These are phyloP conservation scores for Salinomyces thailandicus DNA, from an alignment of 2,329 filamentous ascomycete species.

Conservation along the genomic window DNA sequence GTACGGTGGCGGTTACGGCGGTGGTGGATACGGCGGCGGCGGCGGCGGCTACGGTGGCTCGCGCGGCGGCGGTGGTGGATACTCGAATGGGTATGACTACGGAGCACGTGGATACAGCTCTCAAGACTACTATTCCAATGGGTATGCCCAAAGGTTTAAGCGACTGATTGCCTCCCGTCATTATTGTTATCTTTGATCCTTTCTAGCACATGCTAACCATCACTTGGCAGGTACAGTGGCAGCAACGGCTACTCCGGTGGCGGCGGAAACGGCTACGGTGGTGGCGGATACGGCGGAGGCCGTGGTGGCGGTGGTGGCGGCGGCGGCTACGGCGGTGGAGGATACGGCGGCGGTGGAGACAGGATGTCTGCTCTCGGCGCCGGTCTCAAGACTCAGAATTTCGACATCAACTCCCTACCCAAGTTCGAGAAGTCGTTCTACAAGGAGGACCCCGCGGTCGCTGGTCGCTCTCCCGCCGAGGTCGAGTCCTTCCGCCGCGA, in stretches of 20 bases:
- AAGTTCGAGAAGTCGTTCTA: constrained; percentile 99
- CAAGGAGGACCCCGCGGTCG: constrained; percentile 80
- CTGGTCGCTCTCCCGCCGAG: constrained; percentile 62
- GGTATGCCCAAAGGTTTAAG: constrained; percentile 35
- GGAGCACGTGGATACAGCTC: constrained; percentile 34
- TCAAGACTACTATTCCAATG: constrained; percentile 38
- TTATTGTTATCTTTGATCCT: constrained; percentile 4
- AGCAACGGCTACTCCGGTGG: constrained; percentile 15
- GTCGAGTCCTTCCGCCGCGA: constrained; percentile 81
- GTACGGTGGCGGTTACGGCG: constrained; percentile 50
- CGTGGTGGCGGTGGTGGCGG: constrained; percentile 23
- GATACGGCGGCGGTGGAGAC: constrained; percentile 66
- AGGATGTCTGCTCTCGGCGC: constrained; percentile 87
- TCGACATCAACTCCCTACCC: constrained; percentile 69
- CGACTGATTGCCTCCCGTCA: constrained; percentile 24
- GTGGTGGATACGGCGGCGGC: constrained; percentile 38
- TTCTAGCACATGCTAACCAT: constrained; percentile 3
- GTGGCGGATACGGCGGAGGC: constrained; percentile 51
- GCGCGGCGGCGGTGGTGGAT: constrained; percentile 14
- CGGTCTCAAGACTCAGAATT: constrained; percentile 76
- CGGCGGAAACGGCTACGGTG: constrained; percentile 28
- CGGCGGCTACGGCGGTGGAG: constrained; percentile 30
- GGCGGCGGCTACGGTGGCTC: constrained; percentile 30
- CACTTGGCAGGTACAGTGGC: constrained; percentile 4
- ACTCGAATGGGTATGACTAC: constrained; percentile 31